phyloP scores from a whole-genome alignment of 345 rosid species.

The Crucihimalaya himalaica region DNA sequence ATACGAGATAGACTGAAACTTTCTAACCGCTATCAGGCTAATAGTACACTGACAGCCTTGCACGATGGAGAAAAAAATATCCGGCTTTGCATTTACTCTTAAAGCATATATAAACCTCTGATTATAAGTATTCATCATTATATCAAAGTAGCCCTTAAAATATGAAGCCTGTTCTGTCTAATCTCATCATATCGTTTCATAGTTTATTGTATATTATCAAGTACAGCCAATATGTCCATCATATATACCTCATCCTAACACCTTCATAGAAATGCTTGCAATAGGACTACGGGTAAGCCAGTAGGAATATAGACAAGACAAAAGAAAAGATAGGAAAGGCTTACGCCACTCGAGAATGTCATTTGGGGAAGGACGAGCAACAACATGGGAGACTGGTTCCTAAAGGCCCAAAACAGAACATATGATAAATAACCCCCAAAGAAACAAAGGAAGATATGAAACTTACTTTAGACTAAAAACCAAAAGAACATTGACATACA shows the following conservation, averaged over 20 bases:
- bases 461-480: not conserved
- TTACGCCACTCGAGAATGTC: conserved; percentile 99
- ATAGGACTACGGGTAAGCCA: not conserved
- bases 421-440: conserved; percentile 10
- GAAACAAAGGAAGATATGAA: conserved; percentile 17
- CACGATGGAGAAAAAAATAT: conserved; percentile 5
- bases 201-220: conserved; percentile 10
- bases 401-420: conserved; percentile 45
- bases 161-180: not conserved
- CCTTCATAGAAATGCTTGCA: conserved; percentile 8
- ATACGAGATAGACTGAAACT: conserved; percentile 4
- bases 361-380: conserved; percentile 91
- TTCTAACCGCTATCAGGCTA: conserved; percentile 7
- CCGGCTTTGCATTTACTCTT: not conserved
- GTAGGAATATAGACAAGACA: not conserved
- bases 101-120: not conserved
- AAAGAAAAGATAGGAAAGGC: conserved; percentile 35
- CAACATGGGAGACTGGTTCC: conserved; percentile 96
- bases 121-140: conserved; percentile 1
- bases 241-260: conserved; percentile 13
- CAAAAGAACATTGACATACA: conserved; percentile 15
- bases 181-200: conserved; percentile 1
- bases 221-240: conserved; percentile 7
- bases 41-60: conserved; percentile 1
- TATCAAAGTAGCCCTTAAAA: not conserved